Conservation (phyloP, 352 stramenopile species). For the Pelagophyceae sp. region DNA sequence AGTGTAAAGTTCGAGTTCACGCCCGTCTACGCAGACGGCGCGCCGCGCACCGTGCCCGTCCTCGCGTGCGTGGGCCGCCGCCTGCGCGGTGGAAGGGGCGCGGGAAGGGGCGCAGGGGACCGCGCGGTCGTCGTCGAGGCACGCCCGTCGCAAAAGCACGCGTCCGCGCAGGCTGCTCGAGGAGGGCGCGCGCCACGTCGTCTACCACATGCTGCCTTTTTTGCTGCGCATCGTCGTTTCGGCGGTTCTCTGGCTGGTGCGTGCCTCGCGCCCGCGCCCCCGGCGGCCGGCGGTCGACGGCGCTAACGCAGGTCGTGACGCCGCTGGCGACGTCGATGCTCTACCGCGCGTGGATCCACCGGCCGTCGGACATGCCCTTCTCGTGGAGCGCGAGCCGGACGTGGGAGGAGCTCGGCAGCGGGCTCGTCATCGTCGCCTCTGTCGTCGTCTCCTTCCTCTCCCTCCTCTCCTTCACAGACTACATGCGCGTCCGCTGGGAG, state of each 20-base stretch:
- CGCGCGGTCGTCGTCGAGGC: too few species aligned
- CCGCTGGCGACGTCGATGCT: constrained; percentile 68
- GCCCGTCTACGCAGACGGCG: constrained; percentile 68
- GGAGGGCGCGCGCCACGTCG: constrained; percentile 55
- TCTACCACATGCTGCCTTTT: constrained; percentile 68
- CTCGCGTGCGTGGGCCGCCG: constrained; percentile 29
- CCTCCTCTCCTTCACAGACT: constrained; percentile 82
- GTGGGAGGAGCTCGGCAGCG: constrained; percentile 59
- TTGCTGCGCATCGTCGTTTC: constrained; percentile 55
- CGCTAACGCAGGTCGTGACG: too few species aligned
- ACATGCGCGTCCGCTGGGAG: constrained; percentile 19
- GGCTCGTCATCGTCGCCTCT: constrained; percentile 66
- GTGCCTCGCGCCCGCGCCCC: too few species aligned
- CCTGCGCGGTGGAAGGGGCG: too few species aligned
- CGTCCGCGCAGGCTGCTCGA: constrained; percentile 48
- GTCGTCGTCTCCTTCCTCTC: constrained; percentile 82
- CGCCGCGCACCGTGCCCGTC: constrained; percentile 60
- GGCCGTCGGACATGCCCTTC: constrained; percentile 69
- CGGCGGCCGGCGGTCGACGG: too few species aligned
- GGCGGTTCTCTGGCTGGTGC: constrained; percentile 67
- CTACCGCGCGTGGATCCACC: constrained; percentile 77
- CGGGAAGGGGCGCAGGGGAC: too few species aligned
- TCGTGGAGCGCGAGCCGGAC: constrained; percentile 53
- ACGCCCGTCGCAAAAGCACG: not conserved
- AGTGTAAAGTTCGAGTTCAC: constrained; percentile 75